A percentile compares a stretch with the other conserved stretches of the same genome.
Evolutionary conservation across 2,329 filamentous ascomycete genomes (phyloP).

Genomic region (Cordyceps pruinosa): DNA sequence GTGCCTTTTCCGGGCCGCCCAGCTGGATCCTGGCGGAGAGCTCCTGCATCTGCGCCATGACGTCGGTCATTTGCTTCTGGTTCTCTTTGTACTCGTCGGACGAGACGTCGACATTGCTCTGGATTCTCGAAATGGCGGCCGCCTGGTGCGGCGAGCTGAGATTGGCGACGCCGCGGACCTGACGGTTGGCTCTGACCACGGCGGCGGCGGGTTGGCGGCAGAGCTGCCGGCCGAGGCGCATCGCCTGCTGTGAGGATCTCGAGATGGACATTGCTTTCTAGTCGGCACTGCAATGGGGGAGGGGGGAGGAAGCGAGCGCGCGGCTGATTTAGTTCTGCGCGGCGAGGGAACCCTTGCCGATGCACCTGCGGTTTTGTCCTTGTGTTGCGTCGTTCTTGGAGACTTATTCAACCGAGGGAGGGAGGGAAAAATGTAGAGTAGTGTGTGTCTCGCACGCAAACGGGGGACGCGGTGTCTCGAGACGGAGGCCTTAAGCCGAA

Average conservation of each 20-base stretch:
- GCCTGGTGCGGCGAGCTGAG: slow-evolving; percentile 80
- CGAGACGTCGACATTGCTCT: slow-evolving; percentile 66
- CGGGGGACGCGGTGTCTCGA: slow-evolving; percentile 2
- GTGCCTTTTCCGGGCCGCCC: slow-evolving; percentile 74
- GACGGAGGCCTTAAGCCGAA: slow-evolving; percentile 13
- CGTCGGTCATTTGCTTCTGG: slow-evolving; percentile 65
- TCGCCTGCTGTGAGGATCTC: slow-evolving; percentile 38
- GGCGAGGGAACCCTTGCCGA: not conserved
- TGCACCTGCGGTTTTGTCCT: not conserved
- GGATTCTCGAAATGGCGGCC: slow-evolving; percentile 72
- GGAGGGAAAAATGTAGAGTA: not conserved
- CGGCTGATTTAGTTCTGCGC: not conserved
- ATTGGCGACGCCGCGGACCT: slow-evolving; percentile 51
- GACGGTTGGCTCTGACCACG: slow-evolving; percentile 20
- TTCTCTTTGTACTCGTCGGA: slow-evolving; percentile 80
- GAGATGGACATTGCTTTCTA: slow-evolving; percentile 40
- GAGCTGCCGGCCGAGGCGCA: slow-evolving; percentile 33
- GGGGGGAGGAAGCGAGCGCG: not conserved
- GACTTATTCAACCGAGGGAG: not conserved
- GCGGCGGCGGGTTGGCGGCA: slow-evolving; percentile 24
- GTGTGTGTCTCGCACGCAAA: not conserved
- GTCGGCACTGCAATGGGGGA: not conserved
- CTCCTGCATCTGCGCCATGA: slow-evolving; percentile 59
- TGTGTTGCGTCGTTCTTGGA: not conserved
- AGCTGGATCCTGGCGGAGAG: slow-evolving; percentile 65